These are phyloP conservation scores for Atalantia buxifolia DNA, from an alignment of 345 rosid genomes.

Conservation along the genomic window DNA sequence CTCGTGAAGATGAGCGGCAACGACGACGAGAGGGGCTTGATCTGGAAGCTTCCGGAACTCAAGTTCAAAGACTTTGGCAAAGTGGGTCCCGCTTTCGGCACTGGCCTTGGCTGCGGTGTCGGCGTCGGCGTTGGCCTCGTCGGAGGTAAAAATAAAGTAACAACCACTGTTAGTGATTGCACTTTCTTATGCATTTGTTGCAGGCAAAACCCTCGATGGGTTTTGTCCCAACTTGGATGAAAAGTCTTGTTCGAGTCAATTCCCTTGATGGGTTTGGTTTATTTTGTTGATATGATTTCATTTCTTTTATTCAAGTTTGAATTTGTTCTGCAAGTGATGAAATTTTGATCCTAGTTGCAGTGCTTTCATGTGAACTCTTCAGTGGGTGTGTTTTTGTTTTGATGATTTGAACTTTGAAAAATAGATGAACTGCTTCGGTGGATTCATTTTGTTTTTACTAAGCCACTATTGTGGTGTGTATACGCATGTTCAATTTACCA, in stretches of 20 bases:
- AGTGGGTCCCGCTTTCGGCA: slow-evolving; percentile 80
- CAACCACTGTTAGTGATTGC: too few species aligned
- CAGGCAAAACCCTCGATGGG: neutral
- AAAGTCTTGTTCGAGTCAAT: neutral
- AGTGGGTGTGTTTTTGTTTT: neutral
- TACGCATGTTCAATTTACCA: too few species aligned
- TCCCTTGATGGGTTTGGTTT: neutral
- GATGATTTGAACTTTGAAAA: neutral
- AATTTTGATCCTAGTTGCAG: neutral
- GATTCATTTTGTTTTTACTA: neutral
- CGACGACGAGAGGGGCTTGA: slow-evolving; percentile 44
- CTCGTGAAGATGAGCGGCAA: slow-evolving; percentile 18
- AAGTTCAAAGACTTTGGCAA: slow-evolving; percentile 59
- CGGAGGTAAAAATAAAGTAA: slow-evolving; percentile 48
- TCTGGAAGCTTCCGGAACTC: slow-evolving; percentile 81
- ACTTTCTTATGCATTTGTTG: neutral
- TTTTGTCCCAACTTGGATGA: neutral
- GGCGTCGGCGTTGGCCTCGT: slow-evolving; percentile 80
- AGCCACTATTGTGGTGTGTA: neutral
- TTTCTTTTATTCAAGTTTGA: neutral
- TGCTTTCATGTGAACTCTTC: neutral
- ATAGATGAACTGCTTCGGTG: neutral
- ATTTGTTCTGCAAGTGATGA: neutral
- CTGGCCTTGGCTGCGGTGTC: slow-evolving; percentile 81
- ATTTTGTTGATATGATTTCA: neutral